Percentiles rank a stretch among this genome's conserved stretches.
Evolutionary conservation across 176 grass and related monocot species (phyloP).

Genomic region (Carex pumila): DNA sequence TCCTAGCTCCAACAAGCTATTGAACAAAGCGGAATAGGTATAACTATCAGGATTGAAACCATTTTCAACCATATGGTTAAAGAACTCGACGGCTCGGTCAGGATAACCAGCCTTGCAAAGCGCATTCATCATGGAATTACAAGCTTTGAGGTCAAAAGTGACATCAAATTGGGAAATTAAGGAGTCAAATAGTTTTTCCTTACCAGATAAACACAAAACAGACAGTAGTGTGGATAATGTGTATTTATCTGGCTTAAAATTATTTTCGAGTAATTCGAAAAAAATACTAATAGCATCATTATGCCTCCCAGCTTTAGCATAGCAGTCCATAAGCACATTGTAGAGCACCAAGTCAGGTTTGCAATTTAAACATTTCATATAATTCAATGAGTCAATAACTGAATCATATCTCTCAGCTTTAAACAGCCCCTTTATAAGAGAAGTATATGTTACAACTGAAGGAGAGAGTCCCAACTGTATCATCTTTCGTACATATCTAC

Average conservation of each 20-base stretch:
- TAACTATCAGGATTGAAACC: constrained; percentile 64
- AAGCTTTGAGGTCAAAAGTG: constrained; percentile 58
- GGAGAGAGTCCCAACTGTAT: constrained; percentile 36
- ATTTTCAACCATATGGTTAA: constrained; percentile 33
- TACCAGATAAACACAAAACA: constrained; percentile 36
- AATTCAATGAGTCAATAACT: constrained; percentile 32
- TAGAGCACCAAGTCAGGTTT: constrained; percentile 68
- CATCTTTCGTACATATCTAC: constrained; percentile 50
- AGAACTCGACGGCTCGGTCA: constrained; percentile 50
- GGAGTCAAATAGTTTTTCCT: constrained; percentile 38
- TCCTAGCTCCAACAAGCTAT: constrained; percentile 48
- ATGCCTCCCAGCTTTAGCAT: constrained; percentile 48
- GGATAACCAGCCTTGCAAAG: constrained; percentile 78
- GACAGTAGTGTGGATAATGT: constrained; percentile 60
- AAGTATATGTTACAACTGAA: constrained; percentile 66
- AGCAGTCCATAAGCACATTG: constrained; percentile 82
- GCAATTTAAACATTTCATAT: constrained; percentile 49
- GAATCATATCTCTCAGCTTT: constrained; percentile 42
- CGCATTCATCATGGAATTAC: constrained; percentile 55
- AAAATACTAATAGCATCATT: constrained; percentile 48
- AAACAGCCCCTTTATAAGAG: constrained; percentile 54
- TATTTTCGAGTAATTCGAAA: constrained; percentile 27
- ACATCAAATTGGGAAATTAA: constrained; percentile 35
- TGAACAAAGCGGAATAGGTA: constrained; percentile 59
- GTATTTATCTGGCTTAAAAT: constrained; percentile 66